Percentiles rank a stretch among this genome's conserved stretches.
Evolutionary conservation across 1,284 basidiomycete species (phyloP).

Genomic region (Pisolithus thermaeus): DNA sequence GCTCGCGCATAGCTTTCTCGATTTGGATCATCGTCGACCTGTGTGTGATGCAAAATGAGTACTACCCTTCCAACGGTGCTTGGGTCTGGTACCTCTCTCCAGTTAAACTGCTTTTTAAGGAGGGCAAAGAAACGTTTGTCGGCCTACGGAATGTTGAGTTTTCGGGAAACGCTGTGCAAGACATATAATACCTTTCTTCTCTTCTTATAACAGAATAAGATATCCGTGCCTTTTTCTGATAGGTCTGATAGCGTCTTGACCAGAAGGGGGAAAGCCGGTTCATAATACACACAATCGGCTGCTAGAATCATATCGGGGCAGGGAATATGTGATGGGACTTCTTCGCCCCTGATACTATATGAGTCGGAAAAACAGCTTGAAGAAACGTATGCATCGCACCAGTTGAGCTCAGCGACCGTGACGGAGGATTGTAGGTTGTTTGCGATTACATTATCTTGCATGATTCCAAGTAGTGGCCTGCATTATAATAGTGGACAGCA

Average conservation of each 20-base stretch:
- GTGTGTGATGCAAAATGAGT: neutral
- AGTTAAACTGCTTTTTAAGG: constrained; percentile 79
- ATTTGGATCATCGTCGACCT: constrained; percentile 52
- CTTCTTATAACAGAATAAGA: constrained; percentile 92
- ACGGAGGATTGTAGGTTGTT: constrained; percentile 55
- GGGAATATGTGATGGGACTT: constrained; percentile 38
- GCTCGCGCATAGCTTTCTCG: constrained; percentile 46
- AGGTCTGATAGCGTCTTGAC: constrained; percentile 76
- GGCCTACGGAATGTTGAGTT: constrained; percentile 45
- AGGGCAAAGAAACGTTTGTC: constrained; percentile 87
- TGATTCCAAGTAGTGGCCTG: constrained; percentile 72
- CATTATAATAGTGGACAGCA: constrained; percentile 8
- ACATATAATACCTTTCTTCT: constrained; percentile 65
- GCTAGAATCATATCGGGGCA: constrained; percentile 69
- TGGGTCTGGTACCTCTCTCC: constrained; percentile 50
- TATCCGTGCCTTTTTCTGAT: constrained; percentile 51
- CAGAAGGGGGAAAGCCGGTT: constrained; percentile 88
- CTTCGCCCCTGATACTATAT: constrained; percentile 44
- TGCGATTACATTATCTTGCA: constrained; percentile 62
- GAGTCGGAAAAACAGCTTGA: neutral
- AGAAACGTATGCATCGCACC: constrained; percentile 40
- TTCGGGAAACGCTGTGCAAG: neutral
- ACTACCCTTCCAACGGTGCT: neutral
- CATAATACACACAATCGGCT: constrained; percentile 94
- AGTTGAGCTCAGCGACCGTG: constrained; percentile 69